phyloP scores from a whole-genome alignment of 2,329 filamentous ascomycete species.

The Hypomyces rosellus region DNA sequence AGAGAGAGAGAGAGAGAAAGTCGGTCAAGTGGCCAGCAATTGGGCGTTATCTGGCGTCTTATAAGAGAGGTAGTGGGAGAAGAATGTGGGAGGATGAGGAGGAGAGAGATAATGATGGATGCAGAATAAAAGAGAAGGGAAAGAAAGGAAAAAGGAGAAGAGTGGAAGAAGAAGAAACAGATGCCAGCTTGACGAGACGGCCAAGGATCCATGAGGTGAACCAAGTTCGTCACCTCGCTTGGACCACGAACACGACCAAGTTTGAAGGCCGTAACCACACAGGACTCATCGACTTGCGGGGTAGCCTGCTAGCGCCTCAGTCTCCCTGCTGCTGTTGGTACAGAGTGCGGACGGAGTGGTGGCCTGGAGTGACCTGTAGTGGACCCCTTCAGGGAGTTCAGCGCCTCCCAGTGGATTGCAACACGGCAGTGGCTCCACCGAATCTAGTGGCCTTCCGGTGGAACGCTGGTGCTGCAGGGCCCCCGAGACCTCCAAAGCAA shows the following conservation, averaged over 20 bases:
- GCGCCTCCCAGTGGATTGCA: neutral
- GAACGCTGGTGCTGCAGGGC: neutral
- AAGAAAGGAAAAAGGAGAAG: conserved; percentile 1
- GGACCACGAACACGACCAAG: neutral
- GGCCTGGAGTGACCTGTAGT: neutral
- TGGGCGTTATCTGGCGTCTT: neutral
- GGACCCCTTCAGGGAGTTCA: neutral
- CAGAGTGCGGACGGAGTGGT: too few species aligned
- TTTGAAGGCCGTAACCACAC: neutral
- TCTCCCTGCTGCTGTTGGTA: neutral
- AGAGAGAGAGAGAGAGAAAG: neutral
- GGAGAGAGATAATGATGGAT: neutral
- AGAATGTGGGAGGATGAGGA: neutral
- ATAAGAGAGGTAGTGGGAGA: neutral
- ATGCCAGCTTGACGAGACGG: neutral
- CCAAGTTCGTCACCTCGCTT: neutral
- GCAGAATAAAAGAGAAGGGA: neutral
- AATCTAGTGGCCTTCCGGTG: neutral
- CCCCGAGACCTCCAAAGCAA: neutral
- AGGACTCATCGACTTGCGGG: neutral
- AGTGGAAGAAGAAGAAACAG: neutral
- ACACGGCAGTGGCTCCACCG: neutral
- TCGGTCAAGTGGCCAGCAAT: neutral
- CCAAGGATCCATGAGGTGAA: neutral
- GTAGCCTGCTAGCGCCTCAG: neutral